phyloP scores from a whole-genome alignment of 164 flowering plant genomes.

The Brasenia schreberi region DNA sequence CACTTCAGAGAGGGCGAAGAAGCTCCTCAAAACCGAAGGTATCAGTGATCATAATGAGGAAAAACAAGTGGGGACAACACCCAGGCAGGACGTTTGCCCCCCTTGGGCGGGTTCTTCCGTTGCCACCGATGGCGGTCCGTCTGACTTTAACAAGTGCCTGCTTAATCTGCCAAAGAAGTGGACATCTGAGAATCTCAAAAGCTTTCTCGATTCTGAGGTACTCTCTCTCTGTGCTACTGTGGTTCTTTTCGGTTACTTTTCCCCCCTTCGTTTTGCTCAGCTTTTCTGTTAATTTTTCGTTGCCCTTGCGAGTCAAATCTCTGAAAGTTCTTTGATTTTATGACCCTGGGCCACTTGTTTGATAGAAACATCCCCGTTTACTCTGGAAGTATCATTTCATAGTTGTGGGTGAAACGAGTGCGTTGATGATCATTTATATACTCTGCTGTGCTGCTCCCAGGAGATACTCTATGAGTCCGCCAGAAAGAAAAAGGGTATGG shows the following conservation, averaged over 20 bases:
- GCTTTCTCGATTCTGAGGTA: conserved; percentile 19
- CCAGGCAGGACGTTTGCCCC: conserved; percentile 28
- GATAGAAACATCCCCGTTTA: too few relatives aligned
- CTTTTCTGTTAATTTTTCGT: too few relatives aligned
- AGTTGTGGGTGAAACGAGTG: too few relatives aligned
- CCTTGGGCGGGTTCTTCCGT: conserved; percentile 3
- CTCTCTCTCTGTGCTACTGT: not conserved
- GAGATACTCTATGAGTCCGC: conserved; percentile 47
- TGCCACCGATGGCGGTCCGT: conserved; percentile 5
- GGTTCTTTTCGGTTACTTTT: not conserved
- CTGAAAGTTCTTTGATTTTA: too few relatives aligned
- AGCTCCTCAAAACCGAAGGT: conserved; percentile 27
- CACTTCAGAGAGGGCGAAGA: conserved; percentile 76
- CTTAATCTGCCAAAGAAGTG: conserved; percentile 65
- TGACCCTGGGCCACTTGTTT: too few relatives aligned
- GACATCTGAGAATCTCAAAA: conserved; percentile 52
- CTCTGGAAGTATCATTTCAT: too few relatives aligned
- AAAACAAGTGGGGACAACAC: conserved; percentile 11
- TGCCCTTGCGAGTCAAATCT: too few relatives aligned
- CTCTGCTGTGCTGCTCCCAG: conserved; percentile 21
- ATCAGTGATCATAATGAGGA: conserved; percentile 8
- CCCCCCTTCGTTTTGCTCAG: too few relatives aligned
- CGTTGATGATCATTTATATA: too few relatives aligned
- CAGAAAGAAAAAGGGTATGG: conserved; percentile 86
- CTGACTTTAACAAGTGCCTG: conserved; percentile 46